A percentile compares a stretch with the other conserved stretches of the same genome.
Evolutionary conservation across 2,329 filamentous ascomycete species (phyloP).

Genomic region (Aspergillus neotritici): DNA sequence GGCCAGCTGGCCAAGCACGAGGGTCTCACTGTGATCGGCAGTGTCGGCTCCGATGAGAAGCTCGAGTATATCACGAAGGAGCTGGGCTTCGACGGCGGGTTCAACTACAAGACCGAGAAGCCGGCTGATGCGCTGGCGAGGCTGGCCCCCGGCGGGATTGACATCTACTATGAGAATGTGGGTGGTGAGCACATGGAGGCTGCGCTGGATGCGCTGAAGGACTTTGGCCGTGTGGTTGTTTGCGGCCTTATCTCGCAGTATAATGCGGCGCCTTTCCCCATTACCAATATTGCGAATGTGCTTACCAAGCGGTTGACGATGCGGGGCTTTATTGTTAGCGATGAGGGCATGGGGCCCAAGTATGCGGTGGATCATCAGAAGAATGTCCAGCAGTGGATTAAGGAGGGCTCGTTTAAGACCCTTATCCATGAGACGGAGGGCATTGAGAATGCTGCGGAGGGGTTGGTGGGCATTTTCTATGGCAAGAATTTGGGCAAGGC

Average conservation of each 20-base stretch:
- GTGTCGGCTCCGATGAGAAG: constrained; percentile 74
- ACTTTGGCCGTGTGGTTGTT: constrained; percentile 59
- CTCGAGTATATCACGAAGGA: constrained; percentile 66
- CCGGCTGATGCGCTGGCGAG: constrained; percentile 61
- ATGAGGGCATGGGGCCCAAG: constrained; percentile 60
- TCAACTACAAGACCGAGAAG: constrained; percentile 84
- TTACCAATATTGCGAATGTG: constrained; percentile 61
- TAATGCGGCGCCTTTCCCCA: constrained; percentile 62
- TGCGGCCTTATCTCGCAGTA: constrained; percentile 72
- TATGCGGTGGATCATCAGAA: constrained; percentile 68
- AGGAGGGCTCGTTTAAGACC: constrained; percentile 67
- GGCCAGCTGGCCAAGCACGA: constrained; percentile 79
- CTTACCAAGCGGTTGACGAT: constrained; percentile 63
- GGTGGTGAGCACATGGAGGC: constrained; percentile 70
- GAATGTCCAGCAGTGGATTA: constrained; percentile 69
- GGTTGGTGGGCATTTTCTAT: constrained; percentile 66
- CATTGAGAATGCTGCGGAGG: constrained; percentile 70
- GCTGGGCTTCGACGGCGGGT: constrained; percentile 66
- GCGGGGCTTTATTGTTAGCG: constrained; percentile 68
- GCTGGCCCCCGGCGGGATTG: constrained; percentile 69
- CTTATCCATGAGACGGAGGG: constrained; percentile 64
- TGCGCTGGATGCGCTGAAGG: constrained; percentile 59
- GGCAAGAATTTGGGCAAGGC: constrained; percentile 87
- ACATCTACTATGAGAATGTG: constrained; percentile 80
- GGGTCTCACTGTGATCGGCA: constrained; percentile 72